phyloP scores from a whole-genome alignment of 371 early-diverging fungal genomes.

The Thermomucor indicae-seudaticae region DNA sequence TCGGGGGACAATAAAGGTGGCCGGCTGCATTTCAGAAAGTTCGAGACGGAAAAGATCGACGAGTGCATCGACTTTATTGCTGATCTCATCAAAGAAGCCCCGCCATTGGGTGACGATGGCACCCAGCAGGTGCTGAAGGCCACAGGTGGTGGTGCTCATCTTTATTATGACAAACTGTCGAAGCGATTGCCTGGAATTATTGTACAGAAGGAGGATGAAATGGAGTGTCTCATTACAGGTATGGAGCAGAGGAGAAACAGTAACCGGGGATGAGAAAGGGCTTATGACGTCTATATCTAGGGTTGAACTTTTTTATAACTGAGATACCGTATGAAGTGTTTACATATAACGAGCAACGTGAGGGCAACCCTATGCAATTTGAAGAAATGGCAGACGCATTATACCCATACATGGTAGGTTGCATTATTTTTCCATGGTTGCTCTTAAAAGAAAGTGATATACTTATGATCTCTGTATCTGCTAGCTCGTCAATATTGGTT shows the following conservation, averaged over 20 bases:
- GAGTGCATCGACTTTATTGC: constrained; percentile 84
- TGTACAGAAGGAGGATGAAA: constrained; percentile 81
- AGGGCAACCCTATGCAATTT: constrained; percentile 74
- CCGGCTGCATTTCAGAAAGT: constrained; percentile 88
- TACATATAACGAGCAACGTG: constrained; percentile 66
- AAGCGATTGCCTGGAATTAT: constrained; percentile 50
- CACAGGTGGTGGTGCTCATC: constrained; percentile 87
- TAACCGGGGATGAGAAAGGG: background rate
- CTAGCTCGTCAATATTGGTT: constrained; percentile 88
- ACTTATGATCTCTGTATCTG: too few relatives aligned
- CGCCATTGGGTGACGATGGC: constrained; percentile 21
- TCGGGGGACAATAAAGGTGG: constrained; percentile 66
- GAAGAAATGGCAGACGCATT: constrained; percentile 67
- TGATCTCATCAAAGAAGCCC: constrained; percentile 58
- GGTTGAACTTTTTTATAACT: constrained; percentile 88
- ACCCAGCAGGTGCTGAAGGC: constrained; percentile 59
- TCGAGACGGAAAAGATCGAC: constrained; percentile 90
- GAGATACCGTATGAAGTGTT: constrained; percentile 96
- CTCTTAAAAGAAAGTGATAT: background rate
- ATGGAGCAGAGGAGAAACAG: background rate
- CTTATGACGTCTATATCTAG: constrained; percentile 22
- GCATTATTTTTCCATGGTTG: background rate
- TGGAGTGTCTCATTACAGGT: constrained; percentile 83
- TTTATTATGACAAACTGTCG: constrained; percentile 59
- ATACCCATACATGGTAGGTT: constrained; percentile 76